Base-by-base conservation (phyloP, 2,329 filamentous ascomycete genomes). In the Sclerotinia spermophila region DNA sequence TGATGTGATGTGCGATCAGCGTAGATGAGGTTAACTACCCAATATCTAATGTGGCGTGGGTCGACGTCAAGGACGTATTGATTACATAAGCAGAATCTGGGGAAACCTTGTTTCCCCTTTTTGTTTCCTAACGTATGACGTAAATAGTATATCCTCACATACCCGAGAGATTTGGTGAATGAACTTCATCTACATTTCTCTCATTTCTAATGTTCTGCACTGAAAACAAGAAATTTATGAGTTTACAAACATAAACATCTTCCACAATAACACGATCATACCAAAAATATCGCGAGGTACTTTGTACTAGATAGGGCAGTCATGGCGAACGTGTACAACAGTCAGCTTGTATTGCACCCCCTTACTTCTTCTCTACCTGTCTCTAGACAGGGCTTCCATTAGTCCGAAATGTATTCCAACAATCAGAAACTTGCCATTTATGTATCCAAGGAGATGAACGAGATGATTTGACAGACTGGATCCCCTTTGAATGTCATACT, bases 301-400 rank as follows among this genome's bases (percentile, higher is more conserved):
- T n/a, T 19, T n/a, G 5, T 19, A 51, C 42, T 10, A 10, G 65
- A n/a, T 11, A n/a, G 21, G 13, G 40, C 30, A 65, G 73, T 64
- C 35, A 77, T 79, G 75, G 73, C 77, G 30, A 74, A 77, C 58
- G 71, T 78, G 35, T 83, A 83, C 77, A 83, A 82, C 72, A 82
- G 81, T 70, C 81, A 83, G 76, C 79, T 83, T 38, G 82, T 83
- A 78, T 64, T 21, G 17, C 30, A 38, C 56, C n/a, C 70, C 13
- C 38, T n/a, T 53, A 3, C 27, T 53, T 30, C 48, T 53, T 3
- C 13, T 53, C 48, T 27, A 7, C 27, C 13, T 17, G 13, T 27
- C 6, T 8, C 11, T 13, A 53, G n/a, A 7, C n/a, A 53, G 13
- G 17, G 48, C n/a, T 15, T 53, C n/a, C 48, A 30, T 53, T 3